Percentiles rank a stretch among this genome's conserved stretches.
Evolutionary conservation across 805 yeast genomes (phyloP).

Genomic region (Ogataea philodendri): DNA sequence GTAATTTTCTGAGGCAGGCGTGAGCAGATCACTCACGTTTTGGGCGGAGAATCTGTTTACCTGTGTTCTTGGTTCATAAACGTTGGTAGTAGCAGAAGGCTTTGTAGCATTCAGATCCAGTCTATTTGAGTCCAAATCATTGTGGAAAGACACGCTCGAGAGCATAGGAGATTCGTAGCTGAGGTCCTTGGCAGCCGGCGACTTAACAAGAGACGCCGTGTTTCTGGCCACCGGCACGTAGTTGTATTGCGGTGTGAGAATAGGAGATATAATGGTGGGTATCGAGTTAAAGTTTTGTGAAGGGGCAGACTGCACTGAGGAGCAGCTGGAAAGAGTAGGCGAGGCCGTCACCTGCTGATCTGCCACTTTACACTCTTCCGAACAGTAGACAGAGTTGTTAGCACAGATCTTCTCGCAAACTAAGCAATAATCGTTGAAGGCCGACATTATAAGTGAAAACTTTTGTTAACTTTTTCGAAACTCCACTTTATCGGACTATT

Average conservation of each 20-base stretch:
- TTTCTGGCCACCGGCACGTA: slow-evolving; percentile 1
- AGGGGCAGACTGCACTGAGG: slow-evolving; percentile 18
- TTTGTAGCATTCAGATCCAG: slow-evolving; percentile 29
- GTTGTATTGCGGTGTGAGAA: slow-evolving; percentile 30
- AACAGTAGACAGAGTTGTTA: slow-evolving; percentile 34
- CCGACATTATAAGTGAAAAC: slow-evolving; percentile 35
- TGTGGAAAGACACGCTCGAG: slow-evolving; percentile 16
- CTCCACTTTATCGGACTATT: slow-evolving; percentile 9
- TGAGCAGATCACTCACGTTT: slow-evolving; percentile 29
- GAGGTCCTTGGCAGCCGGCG: slow-evolving; percentile 27
- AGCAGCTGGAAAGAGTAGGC: slow-evolving; percentile 26
- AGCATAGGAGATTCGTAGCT: slow-evolving; percentile 35
- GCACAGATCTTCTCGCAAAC: slow-evolving; percentile 36
- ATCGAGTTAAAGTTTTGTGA: slow-evolving; percentile 12
- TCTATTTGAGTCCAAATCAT: slow-evolving; percentile 33
- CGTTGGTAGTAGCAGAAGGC: neutral
- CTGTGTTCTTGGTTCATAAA: slow-evolving; percentile 8
- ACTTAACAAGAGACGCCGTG: slow-evolving; percentile 12
- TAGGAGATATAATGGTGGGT: slow-evolving; percentile 29
- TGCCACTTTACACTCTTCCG: slow-evolving; percentile 28
- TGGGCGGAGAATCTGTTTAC: slow-evolving; percentile 20
- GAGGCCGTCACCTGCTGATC: slow-evolving; percentile 28
- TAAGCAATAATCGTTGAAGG: slow-evolving; percentile 38
- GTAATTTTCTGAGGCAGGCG: slow-evolving; percentile 33
- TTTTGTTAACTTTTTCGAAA: slow-evolving; percentile 1